phyloP scores from a whole-genome alignment of 2,329 filamentous ascomycete genomes.

The Ophiostoma australiae region DNA sequence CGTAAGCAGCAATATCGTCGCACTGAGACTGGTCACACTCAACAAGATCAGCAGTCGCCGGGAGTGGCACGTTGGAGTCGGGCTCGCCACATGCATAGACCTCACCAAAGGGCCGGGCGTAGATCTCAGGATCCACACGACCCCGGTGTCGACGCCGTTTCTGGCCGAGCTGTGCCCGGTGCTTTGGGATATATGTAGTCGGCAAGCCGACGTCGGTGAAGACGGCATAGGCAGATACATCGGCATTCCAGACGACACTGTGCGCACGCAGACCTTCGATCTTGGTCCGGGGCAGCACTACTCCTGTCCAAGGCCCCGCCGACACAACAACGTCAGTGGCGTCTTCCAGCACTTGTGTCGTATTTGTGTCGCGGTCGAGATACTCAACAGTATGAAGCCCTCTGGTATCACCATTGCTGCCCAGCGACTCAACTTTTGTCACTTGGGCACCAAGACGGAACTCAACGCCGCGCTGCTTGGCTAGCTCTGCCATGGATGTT shows the following conservation, averaged over 20 bases:
- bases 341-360: constrained; percentile 37
- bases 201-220: constrained; percentile 85
- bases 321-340: constrained; percentile 53
- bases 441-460: constrained; percentile 64
- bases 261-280: constrained; percentile 58
- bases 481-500: constrained; percentile 72
- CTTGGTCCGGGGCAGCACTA: constrained; percentile 52
- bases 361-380: constrained; percentile 44
- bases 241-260: constrained; percentile 59
- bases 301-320: constrained; percentile 60
- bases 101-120: constrained; percentile 80
- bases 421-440: constrained; percentile 53
- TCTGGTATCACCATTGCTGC: neutral
- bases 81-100: constrained; percentile 92
- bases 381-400: constrained; percentile 54
- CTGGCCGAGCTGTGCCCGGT: constrained; percentile 45
- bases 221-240: constrained; percentile 68
- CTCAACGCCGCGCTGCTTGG: constrained; percentile 62
- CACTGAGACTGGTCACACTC: constrained; percentile 69
- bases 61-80: constrained; percentile 69
- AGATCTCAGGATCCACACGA: constrained; percentile 82
- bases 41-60: constrained; percentile 69
- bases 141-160: constrained; percentile 52
- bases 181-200: constrained; percentile 52
- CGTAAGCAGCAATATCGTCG: constrained; percentile 79